Evolutionary conservation across 306 rosid species (phyloP).

Genomic region (Carpinus viminea): DNA sequence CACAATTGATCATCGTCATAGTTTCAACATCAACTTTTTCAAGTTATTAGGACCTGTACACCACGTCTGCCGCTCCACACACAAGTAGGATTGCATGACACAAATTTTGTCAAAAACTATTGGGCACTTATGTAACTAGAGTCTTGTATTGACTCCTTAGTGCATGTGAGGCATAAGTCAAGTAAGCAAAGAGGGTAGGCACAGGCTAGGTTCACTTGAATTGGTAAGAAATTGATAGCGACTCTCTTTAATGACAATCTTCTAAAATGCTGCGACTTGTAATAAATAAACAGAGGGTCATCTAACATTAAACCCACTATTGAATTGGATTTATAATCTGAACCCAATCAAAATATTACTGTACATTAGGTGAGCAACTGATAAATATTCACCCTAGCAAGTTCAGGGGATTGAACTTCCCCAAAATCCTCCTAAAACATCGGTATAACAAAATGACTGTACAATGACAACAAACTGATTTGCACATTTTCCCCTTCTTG

Average conservation of each 20-base stretch:
- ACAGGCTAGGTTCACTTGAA: no score
- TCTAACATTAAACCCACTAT: background rate
- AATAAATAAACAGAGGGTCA: background rate
- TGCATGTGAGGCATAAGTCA: no score
- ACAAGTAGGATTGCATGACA: background rate
- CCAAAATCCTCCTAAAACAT: background rate
- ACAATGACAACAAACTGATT: conserved; percentile 1
- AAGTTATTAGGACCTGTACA: no score
- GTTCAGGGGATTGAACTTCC: background rate
- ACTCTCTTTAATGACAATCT: background rate
- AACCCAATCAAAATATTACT: background rate
- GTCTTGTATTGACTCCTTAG: no score
- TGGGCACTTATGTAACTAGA: background rate
- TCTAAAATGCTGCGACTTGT: background rate
- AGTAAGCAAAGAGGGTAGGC: no score
- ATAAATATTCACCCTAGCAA: background rate
- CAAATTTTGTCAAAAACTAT: background rate
- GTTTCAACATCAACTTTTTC: no score
- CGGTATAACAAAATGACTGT: background rate
- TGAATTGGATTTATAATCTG: background rate
- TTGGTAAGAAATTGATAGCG: background rate
- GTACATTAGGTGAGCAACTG: conserved; percentile 4
- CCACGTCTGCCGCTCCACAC: background rate
- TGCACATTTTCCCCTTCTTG: background rate
- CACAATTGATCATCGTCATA: no score